Percentiles rank a stretch among this genome's conserved stretches.
phyloP scores from a whole-genome alignment of 192 early-diverging fungal species.

The Funneliformis mosseae region DNA sequence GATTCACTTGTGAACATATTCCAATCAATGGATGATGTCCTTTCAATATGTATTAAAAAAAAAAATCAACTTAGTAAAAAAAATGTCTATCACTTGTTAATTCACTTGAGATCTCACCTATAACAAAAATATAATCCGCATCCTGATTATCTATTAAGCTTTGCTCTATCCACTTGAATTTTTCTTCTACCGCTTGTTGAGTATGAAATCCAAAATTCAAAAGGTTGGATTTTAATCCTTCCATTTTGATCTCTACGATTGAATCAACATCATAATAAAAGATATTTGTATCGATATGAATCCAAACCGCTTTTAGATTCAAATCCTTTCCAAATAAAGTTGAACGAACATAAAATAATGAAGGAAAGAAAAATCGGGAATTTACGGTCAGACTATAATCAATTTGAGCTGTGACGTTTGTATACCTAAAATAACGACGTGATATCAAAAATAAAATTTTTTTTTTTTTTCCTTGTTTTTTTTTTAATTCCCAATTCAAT shows the following conservation, averaged over 20 bases:
- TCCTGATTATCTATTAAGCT: not conserved
- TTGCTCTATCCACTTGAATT: slow-evolving; percentile 22
- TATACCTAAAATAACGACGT: slow-evolving; percentile 11
- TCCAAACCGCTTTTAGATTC: not conserved
- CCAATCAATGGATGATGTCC: slow-evolving; percentile 31
- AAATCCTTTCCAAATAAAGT: slow-evolving; percentile 2
- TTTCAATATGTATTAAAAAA: slow-evolving; percentile 2
- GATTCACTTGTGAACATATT: not conserved
- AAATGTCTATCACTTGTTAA: not conserved
- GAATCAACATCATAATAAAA: slow-evolving; percentile 4
- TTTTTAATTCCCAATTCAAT: not conserved
- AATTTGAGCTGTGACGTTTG: slow-evolving; percentile 19
- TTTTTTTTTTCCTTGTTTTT: no score
- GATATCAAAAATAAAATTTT: no score
- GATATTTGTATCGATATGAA: slow-evolving; percentile 26
- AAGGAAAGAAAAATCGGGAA: slow-evolving; percentile 12
- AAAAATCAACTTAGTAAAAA: not conserved
- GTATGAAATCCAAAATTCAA: not conserved
- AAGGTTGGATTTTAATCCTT: slow-evolving; percentile 18
- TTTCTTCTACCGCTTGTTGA: slow-evolving; percentile 2
- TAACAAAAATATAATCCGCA: slow-evolving; percentile 15
- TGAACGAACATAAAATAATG: slow-evolving; percentile 24
- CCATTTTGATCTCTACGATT: not conserved
- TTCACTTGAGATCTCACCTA: not conserved
- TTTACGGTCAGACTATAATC: slow-evolving; percentile 18